Evolutionary conservation across 2,329 filamentous ascomycete genomes (phyloP).

Genomic region (Sodiomyces alkalinus): DNA sequence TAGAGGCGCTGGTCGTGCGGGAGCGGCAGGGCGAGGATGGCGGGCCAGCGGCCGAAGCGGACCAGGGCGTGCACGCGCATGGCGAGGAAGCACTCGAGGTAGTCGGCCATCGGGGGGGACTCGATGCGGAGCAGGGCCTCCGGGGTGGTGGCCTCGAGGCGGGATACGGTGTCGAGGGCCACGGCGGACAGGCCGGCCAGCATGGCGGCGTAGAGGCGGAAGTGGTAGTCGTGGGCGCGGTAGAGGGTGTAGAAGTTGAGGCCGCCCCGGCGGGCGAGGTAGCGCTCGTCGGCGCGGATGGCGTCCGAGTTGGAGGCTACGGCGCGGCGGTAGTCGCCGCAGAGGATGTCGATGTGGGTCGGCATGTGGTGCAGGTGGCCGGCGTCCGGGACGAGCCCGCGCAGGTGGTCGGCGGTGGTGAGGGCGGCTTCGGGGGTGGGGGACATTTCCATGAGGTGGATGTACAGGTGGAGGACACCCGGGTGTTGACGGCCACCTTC

Average conservation of each 20-base stretch:
- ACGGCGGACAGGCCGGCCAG: conserved; percentile 51
- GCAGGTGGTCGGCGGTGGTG: conserved; percentile 43
- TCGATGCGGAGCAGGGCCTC: conserved; percentile 47
- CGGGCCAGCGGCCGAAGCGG: conserved; percentile 58
- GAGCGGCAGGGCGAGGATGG: conserved; percentile 40
- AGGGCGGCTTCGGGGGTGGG: conserved; percentile 46
- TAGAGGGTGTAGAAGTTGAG: conserved; percentile 67
- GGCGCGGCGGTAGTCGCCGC: conserved; percentile 54
- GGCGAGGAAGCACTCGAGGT: conserved; percentile 56
- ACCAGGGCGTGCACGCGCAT: conserved; percentile 56
- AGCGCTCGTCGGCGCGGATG: conserved; percentile 53
- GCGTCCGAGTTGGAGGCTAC: conserved; percentile 53
- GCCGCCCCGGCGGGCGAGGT: conserved; percentile 39
- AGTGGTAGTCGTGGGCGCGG: conserved; percentile 60
- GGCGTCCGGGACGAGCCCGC: conserved; percentile 50
- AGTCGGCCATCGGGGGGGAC: conserved; percentile 64
- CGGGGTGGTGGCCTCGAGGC: conserved; percentile 47
- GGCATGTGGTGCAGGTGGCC: conserved; percentile 68
- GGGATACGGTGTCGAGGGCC: conserved; percentile 42
- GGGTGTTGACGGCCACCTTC: conserved; percentile 41
- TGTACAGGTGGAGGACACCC: conserved; percentile 59
- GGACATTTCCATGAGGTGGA: conserved; percentile 70
- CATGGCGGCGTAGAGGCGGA: conserved; percentile 64
- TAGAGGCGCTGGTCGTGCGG: conserved; percentile 47
- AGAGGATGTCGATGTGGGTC: conserved; percentile 57